Percentiles rank a stretch among this genome's conserved stretches.
These are phyloP conservation scores for Hypoxylon sp. DNA, from an alignment of 2,329 filamentous ascomycete species.

Conservation along the genomic window DNA sequence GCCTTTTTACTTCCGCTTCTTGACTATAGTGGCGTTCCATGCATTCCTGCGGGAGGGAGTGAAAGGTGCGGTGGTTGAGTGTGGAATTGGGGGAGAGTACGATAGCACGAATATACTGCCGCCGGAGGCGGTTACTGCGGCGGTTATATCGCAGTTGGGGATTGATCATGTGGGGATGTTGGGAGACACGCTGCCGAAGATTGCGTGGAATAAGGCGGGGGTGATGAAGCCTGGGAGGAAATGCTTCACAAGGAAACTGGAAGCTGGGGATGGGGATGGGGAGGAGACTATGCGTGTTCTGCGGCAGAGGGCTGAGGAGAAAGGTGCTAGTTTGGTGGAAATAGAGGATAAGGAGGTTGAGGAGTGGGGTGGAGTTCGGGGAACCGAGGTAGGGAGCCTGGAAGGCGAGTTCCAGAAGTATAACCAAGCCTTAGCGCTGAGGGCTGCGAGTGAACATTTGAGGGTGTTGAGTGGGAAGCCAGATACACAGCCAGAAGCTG, in stretches of 20 bases:
- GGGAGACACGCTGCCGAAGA: slow-evolving; percentile 81
- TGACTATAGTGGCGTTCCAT: slow-evolving; percentile 91
- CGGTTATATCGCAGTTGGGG: slow-evolving; percentile 83
- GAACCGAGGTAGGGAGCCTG: slow-evolving; percentile 54
- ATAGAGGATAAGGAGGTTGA: slow-evolving; percentile 56
- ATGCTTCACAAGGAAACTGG: slow-evolving; percentile 72
- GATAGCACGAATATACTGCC: slow-evolving; percentile 90
- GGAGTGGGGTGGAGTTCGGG: slow-evolving; percentile 57
- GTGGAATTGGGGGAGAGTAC: slow-evolving; percentile 93
- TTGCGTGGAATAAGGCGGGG: slow-evolving; percentile 92
- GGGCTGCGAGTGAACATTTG: slow-evolving; percentile 71
- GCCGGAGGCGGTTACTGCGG: slow-evolving; percentile 71
- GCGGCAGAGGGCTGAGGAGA: slow-evolving; percentile 70
- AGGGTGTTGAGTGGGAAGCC: slow-evolving; percentile 44
- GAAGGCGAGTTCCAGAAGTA: slow-evolving; percentile 67
- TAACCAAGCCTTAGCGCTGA: slow-evolving; percentile 70
- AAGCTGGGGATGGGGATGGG: slow-evolving; percentile 60
- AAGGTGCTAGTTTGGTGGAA: slow-evolving; percentile 61
- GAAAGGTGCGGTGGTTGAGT: slow-evolving; percentile 85
- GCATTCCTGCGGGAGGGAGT: slow-evolving; percentile 83
- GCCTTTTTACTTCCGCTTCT: slow-evolving; percentile 91
- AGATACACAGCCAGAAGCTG: slow-evolving; percentile 27
- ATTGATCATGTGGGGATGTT: slow-evolving; percentile 88
- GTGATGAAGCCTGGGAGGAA: slow-evolving; percentile 79
- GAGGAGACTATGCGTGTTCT: slow-evolving; percentile 62